phyloP scores from a whole-genome alignment of 768 basidiomycete genomes.

The Tricholoma sp. region DNA sequence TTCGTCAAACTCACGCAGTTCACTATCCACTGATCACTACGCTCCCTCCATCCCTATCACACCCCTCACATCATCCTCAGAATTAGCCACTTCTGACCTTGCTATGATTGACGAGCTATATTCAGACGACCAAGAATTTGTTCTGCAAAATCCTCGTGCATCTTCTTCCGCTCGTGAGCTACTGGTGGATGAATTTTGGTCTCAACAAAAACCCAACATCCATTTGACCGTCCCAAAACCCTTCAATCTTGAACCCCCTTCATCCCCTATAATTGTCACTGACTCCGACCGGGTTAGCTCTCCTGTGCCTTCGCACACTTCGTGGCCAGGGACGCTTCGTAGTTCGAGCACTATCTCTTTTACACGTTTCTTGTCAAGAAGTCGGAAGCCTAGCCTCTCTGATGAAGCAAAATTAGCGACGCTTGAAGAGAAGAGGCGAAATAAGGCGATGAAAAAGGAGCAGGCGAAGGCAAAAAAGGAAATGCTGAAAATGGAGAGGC shows the following conservation, averaged over 20 bases:
- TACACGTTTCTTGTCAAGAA: conserved; percentile 19
- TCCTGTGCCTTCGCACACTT: conserved; percentile 3
- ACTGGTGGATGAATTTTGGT: conserved; percentile 17
- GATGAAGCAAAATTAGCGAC: conserved; percentile 19
- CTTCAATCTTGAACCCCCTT: neutral
- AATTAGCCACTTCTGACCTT: conserved; percentile 17
- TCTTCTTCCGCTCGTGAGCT: conserved; percentile 9
- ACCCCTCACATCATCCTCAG: conserved; percentile 26
- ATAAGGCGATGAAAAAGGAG: conserved; percentile 10
- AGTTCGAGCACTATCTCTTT: conserved; percentile 13
- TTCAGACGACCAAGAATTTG: conserved; percentile 4
- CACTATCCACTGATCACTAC: conserved; percentile 22
- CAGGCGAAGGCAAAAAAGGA: conserved; percentile 13
- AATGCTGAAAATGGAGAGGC: conserved; percentile 9
- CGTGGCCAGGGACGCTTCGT: conserved; percentile 8
- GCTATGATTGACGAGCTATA: conserved; percentile 35
- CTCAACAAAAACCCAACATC: conserved; percentile 22
- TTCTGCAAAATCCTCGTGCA: conserved; percentile 4
- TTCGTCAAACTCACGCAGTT: conserved; percentile 36
- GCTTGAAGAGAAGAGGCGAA: conserved; percentile 19
- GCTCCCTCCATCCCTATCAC: conserved; percentile 18
- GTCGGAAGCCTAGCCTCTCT: conserved; percentile 6
- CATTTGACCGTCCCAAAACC: conserved; percentile 9
- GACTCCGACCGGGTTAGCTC: neutral
- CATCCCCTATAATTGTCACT: neutral